Evolutionary conservation across 202 grass and related monocot species (phyloP), one percentile per base, ranked within the genome.

Genomic region (Zizania palustris): DNA sequence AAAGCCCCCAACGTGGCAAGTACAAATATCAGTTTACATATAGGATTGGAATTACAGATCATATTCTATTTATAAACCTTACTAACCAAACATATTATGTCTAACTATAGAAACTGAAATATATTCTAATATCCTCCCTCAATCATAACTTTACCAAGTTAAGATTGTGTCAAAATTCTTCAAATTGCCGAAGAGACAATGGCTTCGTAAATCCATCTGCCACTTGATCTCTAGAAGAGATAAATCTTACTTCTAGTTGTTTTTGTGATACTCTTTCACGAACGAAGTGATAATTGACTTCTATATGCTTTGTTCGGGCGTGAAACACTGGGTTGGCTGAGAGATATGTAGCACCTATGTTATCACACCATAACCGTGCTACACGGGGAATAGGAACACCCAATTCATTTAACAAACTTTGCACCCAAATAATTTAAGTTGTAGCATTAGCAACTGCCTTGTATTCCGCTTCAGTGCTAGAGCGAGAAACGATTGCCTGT

Each of bases 301-400:
- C 55, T 28, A 76, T 76, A 3, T 76, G 54, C 63, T 76, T 76
- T 15, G 72, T 45, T 7, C 72, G 7, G 4, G 72, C 72, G 63
- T 76, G 72, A 14, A 61, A 60, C 0, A 76, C 35, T 3, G 35
- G 72, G 42, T 76, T 76, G 0, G 55, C 36, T 18, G 55, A 55
- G 0, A 76, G 5, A 21, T 60, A 76, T 1, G 72, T 76, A 1
- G 54, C 72, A 11, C 72, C 72, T 0, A 75, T 3, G 14, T 75
- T 75, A 5, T 75, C 50, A 43, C 72, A 62, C 72, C 72, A 75
- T 5, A 75, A 20, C 38, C 28, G 6, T 3, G 72, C 13, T 3
- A 6, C 6, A 9, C 21, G 5, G 0, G 5, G 3, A 3, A 9
- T 0, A 14, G 4, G 1, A 1, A 57, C 54, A 9, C 54, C 54